A percentile compares a stretch with the other conserved stretches of the same genome.
Evolutionary conservation across 805 yeast species (phyloP).

Genomic region (Ogataea ganodermae): DNA sequence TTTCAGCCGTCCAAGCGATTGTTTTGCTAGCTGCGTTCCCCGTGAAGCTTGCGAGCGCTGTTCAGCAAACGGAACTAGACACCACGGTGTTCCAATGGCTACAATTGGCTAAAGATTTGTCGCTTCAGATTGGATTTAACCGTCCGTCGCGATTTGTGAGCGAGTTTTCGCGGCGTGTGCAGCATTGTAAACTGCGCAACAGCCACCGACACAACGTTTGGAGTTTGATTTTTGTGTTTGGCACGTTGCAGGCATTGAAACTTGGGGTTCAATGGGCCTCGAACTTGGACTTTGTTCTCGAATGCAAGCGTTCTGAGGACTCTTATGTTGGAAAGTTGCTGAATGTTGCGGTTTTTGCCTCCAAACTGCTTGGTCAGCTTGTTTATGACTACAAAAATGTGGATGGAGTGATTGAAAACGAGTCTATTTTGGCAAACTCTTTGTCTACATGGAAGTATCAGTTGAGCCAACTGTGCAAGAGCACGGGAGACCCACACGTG

Average conservation of each 20-base stretch:
- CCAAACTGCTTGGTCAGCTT: conserved; percentile 25
- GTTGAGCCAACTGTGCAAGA: conserved; percentile 10
- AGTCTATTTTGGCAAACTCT: conserved; percentile 23
- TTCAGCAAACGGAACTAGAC: conserved; percentile 22
- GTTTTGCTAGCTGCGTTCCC: conserved; percentile 32
- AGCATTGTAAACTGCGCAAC: conserved; percentile 15
- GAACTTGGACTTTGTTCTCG: conserved; percentile 21
- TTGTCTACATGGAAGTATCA: conserved; percentile 29
- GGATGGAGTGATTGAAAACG: conserved; percentile 16
- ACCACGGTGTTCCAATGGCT: conserved; percentile 27
- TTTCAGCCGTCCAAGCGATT: conserved; percentile 28
- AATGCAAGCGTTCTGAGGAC: conserved; percentile 16
- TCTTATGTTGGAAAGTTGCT: conserved; percentile 24
- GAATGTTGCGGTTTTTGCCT: conserved; percentile 21
- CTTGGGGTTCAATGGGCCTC: conserved; percentile 32
- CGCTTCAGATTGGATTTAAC: conserved; percentile 25
- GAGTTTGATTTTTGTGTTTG: conserved; percentile 31
- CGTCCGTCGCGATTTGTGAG: conserved; percentile 16
- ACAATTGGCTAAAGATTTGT: conserved; percentile 25
- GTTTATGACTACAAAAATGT: conserved; percentile 21
- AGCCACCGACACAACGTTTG: conserved; percentile 28
- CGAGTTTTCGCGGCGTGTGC: conserved; percentile 23
- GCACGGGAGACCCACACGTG: conserved; percentile 9
- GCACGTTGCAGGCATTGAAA: conserved; percentile 29
- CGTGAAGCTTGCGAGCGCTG: conserved; percentile 12